These are phyloP conservation scores for Excoecaria agallocha DNA, from an alignment of 345 rosid species.

Conservation along the genomic window DNA sequence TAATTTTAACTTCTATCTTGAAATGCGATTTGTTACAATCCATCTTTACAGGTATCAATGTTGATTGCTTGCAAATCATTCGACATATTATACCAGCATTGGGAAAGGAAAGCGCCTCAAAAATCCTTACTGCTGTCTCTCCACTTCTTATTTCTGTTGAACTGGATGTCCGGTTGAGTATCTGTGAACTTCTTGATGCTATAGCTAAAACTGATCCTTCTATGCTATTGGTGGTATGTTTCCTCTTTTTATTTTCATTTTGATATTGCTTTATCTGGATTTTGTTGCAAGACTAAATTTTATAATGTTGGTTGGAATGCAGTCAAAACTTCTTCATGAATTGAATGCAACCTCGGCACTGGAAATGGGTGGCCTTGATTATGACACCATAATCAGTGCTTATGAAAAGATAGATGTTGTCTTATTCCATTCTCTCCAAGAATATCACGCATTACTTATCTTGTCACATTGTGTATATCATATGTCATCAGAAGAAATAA, in stretches of 20 bases:
- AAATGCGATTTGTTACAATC: constrained; percentile 7
- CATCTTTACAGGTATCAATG: constrained; percentile 49
- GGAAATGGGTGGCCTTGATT: constrained; percentile 84
- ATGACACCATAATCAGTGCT: constrained; percentile 58
- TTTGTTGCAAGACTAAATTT: constrained; percentile 13
- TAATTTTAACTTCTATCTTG: neutral
- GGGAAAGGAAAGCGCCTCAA: constrained; percentile 43
- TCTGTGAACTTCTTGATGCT: constrained; percentile 69
- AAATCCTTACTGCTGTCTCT: constrained; percentile 50
- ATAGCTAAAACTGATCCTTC: constrained; percentile 71
- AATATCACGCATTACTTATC: constrained; percentile 58
- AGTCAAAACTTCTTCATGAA: constrained; percentile 63
- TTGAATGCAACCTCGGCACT: constrained; percentile 68
- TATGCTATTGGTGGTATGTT: constrained; percentile 52
- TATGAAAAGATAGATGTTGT: constrained; percentile 55
- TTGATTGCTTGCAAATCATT: constrained; percentile 57
- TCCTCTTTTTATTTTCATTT: constrained; percentile 14
- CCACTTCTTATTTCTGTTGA: constrained; percentile 69
- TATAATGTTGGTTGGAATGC: constrained; percentile 31
- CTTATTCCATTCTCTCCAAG: constrained; percentile 46
- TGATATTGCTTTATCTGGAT: constrained; percentile 1
- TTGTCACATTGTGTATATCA: constrained; percentile 75
- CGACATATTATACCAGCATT: constrained; percentile 49
- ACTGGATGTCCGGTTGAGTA: constrained; percentile 51
- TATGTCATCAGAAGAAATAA: constrained; percentile 69